Evolutionary conservation across 495 filamentous ascomycete genomes (phyloP), one percentile per base, ranked within the genome.

Genomic region (Lasiosphaeriaceae sp.): DNA sequence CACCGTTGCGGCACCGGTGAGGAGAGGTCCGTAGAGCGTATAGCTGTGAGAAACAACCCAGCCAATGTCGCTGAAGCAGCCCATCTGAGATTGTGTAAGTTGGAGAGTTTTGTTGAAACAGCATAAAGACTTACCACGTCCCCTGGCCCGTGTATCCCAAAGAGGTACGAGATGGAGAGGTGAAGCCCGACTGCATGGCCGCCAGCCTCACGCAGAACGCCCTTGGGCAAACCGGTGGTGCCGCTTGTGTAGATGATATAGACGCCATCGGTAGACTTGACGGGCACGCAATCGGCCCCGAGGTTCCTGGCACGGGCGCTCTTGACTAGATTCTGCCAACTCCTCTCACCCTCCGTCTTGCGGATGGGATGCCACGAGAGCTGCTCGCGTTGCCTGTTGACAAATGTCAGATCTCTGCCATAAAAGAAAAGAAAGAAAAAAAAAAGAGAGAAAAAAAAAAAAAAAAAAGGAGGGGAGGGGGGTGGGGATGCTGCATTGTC

Each of bases 171-270:
- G 47, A 95, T 88, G 4, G 87, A 88, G 17, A 95, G 75, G 50
- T 89, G 82, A 46, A 97, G 74, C 0, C 92, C 92, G 0, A 96
- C 92, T 2, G 90, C 90, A 67, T 96, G 90, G 3, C 92, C 92
- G 7, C 87, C 92, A 19, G 88, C 88, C 69, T 91, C 83, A 35
- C 92, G 80, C 2, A 96, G 71, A 0, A 97, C 91, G 12, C 92
- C 92, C 75, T 97, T 97, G 0, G 92, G 92, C 1, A 87, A 71
- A 1, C 92, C 91, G 1, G 91, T 96, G 2, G 92, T 96, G 17
- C 90, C 89, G 41, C 67, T 73, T 1, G 92, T 96, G 64, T 96
- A 96, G 49, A 97, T 96, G 58, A 96, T 89, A 72, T 97, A 97
- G 19, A 96, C 68, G 2, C 79, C 83, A 60, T 96, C 91, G 8